Conservation (phyloP, 495 filamentous ascomycete genomes). For the Hypomontagnella submonticulosa region DNA sequence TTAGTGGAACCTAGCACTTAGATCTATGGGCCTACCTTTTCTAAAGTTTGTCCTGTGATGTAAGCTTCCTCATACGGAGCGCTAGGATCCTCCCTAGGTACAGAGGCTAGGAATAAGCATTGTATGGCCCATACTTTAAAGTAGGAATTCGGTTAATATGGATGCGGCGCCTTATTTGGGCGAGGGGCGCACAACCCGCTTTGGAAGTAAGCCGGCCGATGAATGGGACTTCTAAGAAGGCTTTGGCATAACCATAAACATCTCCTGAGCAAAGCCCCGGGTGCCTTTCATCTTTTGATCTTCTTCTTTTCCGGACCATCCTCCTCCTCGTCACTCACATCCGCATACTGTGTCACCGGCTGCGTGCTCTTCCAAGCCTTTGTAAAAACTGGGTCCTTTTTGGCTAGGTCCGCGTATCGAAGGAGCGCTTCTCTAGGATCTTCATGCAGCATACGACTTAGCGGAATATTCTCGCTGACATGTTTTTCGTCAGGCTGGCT, state of each 20-base stretch:
- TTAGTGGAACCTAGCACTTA: conserved; percentile 1
- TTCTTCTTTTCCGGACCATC: conserved; percentile 75
- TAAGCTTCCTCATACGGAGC: conserved; percentile 1
- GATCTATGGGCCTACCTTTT: conserved; percentile 38
- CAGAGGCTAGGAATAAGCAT: conserved; percentile 20
- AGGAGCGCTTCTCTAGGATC: conserved; percentile 93
- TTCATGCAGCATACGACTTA: conserved; percentile 96
- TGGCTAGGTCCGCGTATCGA: conserved; percentile 93
- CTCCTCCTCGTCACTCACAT: conserved; percentile 91
- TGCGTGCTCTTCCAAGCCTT: conserved; percentile 93
- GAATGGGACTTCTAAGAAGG: conserved; percentile 4
- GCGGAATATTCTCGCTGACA: conserved; percentile 85
- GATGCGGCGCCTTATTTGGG: conserved; percentile 16
- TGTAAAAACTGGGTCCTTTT: conserved; percentile 94
- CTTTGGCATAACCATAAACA: conserved; percentile 6
- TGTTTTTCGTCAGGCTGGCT: conserved; percentile 90
- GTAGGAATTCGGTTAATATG: neutral
- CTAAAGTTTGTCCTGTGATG: neutral
- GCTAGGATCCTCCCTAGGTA: conserved; percentile 19
- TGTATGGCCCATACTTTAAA: conserved; percentile 7
- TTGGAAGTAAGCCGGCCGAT: conserved; percentile 2
- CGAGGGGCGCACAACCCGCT: conserved; percentile 11
- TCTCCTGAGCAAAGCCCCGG: conserved; percentile 1
- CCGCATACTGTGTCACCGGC: conserved; percentile 90
- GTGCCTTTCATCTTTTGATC: conserved; percentile 55